A percentile compares a stretch with the other conserved stretches of the same genome.
Evolutionary conservation across 805 yeast genomes (phyloP).

Genomic region (Wickerhamomyces ciferrii): DNA sequence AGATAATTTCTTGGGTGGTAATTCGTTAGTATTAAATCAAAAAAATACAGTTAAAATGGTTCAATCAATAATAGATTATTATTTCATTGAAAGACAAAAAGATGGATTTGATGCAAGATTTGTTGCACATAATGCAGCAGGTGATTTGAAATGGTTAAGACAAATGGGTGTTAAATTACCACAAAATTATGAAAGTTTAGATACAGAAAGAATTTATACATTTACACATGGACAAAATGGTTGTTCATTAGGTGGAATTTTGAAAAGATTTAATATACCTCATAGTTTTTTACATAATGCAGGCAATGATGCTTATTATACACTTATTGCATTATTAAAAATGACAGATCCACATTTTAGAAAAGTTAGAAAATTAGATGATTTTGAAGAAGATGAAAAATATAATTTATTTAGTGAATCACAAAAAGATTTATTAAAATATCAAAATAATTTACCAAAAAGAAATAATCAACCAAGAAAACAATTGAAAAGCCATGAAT

Average conservation of each 20-base stretch:
- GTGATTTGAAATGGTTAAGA: slow-evolving; percentile 49
- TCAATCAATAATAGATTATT: slow-evolving; percentile 38
- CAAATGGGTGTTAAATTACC: slow-evolving; percentile 45
- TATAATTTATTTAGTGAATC: background rate
- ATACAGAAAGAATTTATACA: slow-evolving; percentile 43
- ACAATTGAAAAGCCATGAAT: background rate
- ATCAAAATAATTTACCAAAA: background rate
- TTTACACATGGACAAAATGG: slow-evolving; percentile 30
- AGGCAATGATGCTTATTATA: slow-evolving; percentile 65
- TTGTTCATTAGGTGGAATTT: slow-evolving; percentile 40
- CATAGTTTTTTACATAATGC: slow-evolving; percentile 64
- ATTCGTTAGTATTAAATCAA: slow-evolving; percentile 33
- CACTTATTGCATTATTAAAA: slow-evolving; percentile 44
- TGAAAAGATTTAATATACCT: slow-evolving; percentile 45
- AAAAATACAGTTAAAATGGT: slow-evolving; percentile 32
- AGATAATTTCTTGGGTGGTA: slow-evolving; percentile 40
- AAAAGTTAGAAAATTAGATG: slow-evolving; percentile 5
- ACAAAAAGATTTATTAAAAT: background rate
- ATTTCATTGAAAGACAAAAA: slow-evolving; percentile 27
- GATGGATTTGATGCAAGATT: slow-evolving; percentile 30
- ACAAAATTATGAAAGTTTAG: slow-evolving; percentile 26
- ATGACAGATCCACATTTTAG: slow-evolving; percentile 44
- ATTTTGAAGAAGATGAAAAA: slow-evolving; percentile 2
- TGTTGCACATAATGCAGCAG: slow-evolving; percentile 56
- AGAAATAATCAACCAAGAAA: background rate